These are phyloP conservation scores for Aaosphaeria arxii DNA, from an alignment of 2,329 filamentous ascomycete species.

Conservation along the genomic window DNA sequence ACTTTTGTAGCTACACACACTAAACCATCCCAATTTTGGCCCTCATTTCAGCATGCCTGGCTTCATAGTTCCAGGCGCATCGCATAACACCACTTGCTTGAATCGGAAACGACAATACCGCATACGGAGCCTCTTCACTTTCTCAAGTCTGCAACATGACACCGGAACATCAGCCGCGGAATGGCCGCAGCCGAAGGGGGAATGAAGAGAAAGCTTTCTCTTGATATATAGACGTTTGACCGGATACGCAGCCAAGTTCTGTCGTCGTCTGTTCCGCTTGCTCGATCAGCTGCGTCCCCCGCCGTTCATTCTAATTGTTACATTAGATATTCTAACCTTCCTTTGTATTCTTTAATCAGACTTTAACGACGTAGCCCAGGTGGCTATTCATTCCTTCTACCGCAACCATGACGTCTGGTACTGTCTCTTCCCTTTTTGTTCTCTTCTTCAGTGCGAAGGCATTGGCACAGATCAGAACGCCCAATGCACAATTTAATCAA, in stretches of 20 bases:
- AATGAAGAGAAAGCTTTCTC: neutral
- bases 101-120: neutral
- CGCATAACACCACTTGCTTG: slow-evolving; percentile 6
- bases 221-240: too few species aligned
- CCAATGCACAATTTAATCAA: slow-evolving; percentile 35
- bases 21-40: too few species aligned
- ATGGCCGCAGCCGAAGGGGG: slow-evolving; percentile 11
- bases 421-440: slow-evolving; percentile 29
- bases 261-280: neutral
- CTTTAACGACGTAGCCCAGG: slow-evolving; percentile 27
- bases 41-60: slow-evolving; percentile 6
- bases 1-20: neutral
- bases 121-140: neutral
- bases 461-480: slow-evolving; percentile 19
- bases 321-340: slow-evolving; percentile 12
- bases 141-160: neutral
- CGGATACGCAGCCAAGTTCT: too few species aligned
- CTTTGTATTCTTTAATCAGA: slow-evolving; percentile 20
- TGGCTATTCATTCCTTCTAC: slow-evolving; percentile 18
- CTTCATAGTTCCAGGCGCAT: slow-evolving; percentile 8
- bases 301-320: neutral
- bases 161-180: neutral
- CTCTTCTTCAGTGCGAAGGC: slow-evolving; percentile 25
- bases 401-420: slow-evolving; percentile 33
- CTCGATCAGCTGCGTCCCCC: neutral